Evolutionary conservation across 352 stramenopile genomes (phyloP).

Genomic region (Globisporangium acanthophoron): DNA sequence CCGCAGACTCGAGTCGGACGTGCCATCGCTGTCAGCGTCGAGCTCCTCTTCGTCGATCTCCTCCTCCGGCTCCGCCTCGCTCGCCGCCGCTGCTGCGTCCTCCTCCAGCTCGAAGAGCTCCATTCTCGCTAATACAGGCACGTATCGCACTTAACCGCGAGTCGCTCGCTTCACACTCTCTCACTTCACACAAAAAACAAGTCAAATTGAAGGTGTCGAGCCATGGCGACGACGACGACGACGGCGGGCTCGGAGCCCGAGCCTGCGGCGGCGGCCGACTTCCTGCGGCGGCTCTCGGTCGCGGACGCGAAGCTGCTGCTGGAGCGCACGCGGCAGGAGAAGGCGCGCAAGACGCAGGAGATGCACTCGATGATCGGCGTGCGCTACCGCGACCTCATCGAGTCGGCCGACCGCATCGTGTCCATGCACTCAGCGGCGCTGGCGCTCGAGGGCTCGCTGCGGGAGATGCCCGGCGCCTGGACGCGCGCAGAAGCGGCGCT

Average conservation of each 20-base stretch:
- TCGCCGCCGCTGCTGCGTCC: background rate
- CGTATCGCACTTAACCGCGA: background rate
- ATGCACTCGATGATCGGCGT: conserved; percentile 93
- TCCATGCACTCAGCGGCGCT: conserved; percentile 88
- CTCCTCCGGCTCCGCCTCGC: conserved; percentile 13
- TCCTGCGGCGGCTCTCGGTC: conserved; percentile 73
- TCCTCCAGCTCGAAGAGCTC: background rate
- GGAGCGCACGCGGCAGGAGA: conserved; percentile 78
- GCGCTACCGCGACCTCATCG: conserved; percentile 90
- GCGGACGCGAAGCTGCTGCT: conserved; percentile 82
- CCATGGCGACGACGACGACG: conserved; percentile 2
- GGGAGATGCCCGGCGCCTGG: conserved; percentile 85
- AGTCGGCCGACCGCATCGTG: conserved; percentile 91
- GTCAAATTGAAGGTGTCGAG: background rate
- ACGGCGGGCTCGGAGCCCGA: background rate
- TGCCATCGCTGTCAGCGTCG: conserved; percentile 1
- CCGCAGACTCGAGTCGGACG: conserved; percentile 11
- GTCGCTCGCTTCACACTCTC: background rate
- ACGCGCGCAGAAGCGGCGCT: conserved; percentile 51
- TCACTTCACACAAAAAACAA: background rate
- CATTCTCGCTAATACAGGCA: background rate
- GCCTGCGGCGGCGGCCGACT: conserved; percentile 28
- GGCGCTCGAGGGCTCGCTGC: conserved; percentile 70
- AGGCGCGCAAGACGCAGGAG: conserved; percentile 84
- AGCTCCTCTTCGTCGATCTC: conserved; percentile 9